Evolutionary conservation across 148 eudicot species (phyloP).

Genomic region (Amaranthus palmeri): DNA sequence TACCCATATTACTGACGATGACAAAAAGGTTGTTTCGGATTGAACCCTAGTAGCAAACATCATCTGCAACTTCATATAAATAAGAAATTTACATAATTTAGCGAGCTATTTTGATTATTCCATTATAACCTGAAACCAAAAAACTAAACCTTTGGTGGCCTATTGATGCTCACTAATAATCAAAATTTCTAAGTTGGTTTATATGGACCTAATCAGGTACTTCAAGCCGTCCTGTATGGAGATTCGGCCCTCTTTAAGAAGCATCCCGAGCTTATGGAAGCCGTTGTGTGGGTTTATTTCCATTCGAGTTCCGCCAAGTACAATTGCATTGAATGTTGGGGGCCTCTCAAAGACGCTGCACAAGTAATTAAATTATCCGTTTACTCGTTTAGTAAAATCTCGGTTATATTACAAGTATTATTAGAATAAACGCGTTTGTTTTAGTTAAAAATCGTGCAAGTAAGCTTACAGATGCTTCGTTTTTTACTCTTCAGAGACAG

Average conservation of each 20-base stretch:
- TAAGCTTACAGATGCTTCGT: neutral
- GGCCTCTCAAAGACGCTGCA: constrained; percentile 77
- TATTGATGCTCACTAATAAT: neutral
- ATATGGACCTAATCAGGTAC: constrained; percentile 42
- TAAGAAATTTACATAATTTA: too few relatives aligned
- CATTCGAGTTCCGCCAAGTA: constrained; percentile 72
- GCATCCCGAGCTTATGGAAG: constrained; percentile 64
- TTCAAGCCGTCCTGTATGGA: constrained; percentile 70
- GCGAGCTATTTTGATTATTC: too few relatives aligned
- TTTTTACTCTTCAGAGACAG: constrained; percentile 35
- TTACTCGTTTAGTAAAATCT: neutral
- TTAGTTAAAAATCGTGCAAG: neutral
- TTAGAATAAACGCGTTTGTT: neutral
- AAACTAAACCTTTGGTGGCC: neutral
- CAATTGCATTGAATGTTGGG: constrained; percentile 84
- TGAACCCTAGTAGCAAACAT: too few relatives aligned
- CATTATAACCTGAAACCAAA: too few relatives aligned
- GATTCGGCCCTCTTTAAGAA: constrained; percentile 60
- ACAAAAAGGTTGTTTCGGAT: too few relatives aligned
- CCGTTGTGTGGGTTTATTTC: constrained; percentile 72
- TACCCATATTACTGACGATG: too few relatives aligned
- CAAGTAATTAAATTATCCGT: constrained; percentile 31
- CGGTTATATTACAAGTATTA: too few relatives aligned
- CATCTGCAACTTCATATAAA: too few relatives aligned
- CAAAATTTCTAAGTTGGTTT: neutral